Evolutionary conservation across 1,284 basidiomycete species (phyloP), one percentile per base, ranked within the genome.

Genomic region (Irpex sp.): DNA sequence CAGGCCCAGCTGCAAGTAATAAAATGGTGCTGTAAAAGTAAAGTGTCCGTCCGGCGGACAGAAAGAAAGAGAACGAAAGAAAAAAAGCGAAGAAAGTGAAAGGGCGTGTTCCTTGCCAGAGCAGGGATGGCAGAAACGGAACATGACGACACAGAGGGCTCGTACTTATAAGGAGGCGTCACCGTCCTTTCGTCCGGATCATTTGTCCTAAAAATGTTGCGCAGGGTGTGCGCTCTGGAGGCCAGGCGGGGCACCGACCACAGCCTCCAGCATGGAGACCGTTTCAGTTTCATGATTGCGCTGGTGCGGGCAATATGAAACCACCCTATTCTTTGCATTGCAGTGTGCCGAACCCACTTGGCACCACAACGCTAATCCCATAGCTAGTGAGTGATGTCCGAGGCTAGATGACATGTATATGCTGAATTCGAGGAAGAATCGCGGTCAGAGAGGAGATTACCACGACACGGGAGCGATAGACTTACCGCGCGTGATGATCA

Each of bases 31-130:
- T 51, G 62, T 68, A 60, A 21, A 63, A 65, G 64, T 59, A 60
- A 68, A 43, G 15, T 11, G 39, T 70, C 73, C 59, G 70, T 65
- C 71, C 69, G 61, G 68, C 66, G 67, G 70, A 70, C 58, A 64
- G 67, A 62, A 65, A 51, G 49, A 43, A 43, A 9, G 49, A 51
- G 17, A 51, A 15, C 17, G 17, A 19, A 51, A 26, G 9, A 19
- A 51, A 51, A 51, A 51, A 19, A 60, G 60, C 63, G 46, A 60
- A 63, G 62, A 59, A 57, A 53, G 61, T 39, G 31, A 50, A 50
- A 50, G 65, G 61, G 37, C 56, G 61, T 58, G 56, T 26, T 51
- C 49, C 49, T 51, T 17, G 17, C 49, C 49, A 19, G 21, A 58
- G 65, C 59, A 54, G 19, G 62, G 53, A 26, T 19, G 55, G 33